Evolutionary conservation across 169 alveolate genomes (phyloP), one percentile per base, ranked within the genome.

Genomic region (Hepatocystis sp.): DNA sequence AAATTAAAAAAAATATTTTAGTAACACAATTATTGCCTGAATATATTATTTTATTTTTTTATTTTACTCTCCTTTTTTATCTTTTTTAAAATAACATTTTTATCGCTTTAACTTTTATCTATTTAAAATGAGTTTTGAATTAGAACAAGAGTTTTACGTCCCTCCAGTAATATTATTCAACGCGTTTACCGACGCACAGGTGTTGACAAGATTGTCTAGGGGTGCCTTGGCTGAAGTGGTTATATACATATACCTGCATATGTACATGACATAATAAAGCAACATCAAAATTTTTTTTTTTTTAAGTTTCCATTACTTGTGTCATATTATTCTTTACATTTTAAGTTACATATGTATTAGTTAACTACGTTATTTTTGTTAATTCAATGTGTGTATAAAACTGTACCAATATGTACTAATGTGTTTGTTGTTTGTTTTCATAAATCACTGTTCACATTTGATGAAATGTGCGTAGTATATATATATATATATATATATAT

Each of bases 161-260:
- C 86, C 86, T 36, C 71, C 86, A 44, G 86, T 56, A 13, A 76
- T 71, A 15, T 47, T 71, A 8, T 71, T 71, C 27, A 71, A 58
- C 39, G 63, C 76, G n/a, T 71, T 71, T 36, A 27, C 76, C 3
- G 86, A 71, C 44, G 56, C 86, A 13, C 32, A 55, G 30, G 58
- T 76, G 11, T 71, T 71, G 42, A 71, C 86, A 23, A 56, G 86
- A 28, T 40, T 71, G 13, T 71, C 86, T 10, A 56, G 86, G 47
- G 86, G 86, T 3, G 55, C 86, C 4, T 63, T 63, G 10, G 86
- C 86, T 23, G 66, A 71, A 61, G 56, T 40, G 71, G 86, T 71
- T 39, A 51, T 11, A 42, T 39, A 47, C 17, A 49, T 49, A 49
- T 15, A 49, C 17, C n/a, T 15, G 17, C 17, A 47, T 49, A 49